These are phyloP conservation scores for Auriscalpium orientale DNA, from an alignment of 768 basidiomycete genomes.

Conservation along the genomic window DNA sequence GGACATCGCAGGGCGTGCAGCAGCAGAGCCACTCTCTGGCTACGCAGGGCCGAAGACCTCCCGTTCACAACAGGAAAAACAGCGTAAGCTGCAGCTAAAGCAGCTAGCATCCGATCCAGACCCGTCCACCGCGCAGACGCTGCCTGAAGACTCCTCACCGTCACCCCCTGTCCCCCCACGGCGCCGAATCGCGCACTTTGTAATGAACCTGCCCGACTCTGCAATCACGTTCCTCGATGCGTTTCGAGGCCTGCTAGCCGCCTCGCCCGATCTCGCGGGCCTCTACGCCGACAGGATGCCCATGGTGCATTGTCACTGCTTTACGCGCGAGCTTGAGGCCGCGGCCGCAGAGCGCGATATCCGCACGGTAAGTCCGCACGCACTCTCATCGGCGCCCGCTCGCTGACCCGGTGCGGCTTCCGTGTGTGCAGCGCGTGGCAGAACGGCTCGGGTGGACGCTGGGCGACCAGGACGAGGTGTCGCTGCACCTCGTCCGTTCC, in stretches of 20 bases:
- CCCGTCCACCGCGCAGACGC: conserved; percentile 6
- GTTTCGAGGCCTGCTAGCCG: conserved; percentile 62
- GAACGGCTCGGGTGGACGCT: conserved; percentile 52
- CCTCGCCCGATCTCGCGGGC: conserved; percentile 29
- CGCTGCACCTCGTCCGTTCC: conserved; percentile 74
- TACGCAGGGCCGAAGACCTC: conserved; percentile 30
- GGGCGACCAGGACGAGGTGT: conserved; percentile 37
- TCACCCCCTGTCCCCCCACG: conserved; percentile 30
- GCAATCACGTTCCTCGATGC: conserved; percentile 87
- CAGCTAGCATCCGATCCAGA: neutral
- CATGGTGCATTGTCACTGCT: conserved; percentile 93
- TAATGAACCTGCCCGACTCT: conserved; percentile 97
- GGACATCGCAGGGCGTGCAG: conserved; percentile 40
- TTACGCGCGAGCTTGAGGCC: conserved; percentile 75
- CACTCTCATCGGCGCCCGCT: conserved; percentile 6
- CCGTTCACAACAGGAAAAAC: conserved; percentile 37
- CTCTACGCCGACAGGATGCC: conserved; percentile 47
- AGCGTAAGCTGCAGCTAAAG: conserved; percentile 25
- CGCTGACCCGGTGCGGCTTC: neutral
- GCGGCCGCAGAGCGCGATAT: conserved; percentile 72
- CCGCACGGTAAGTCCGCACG: conserved; percentile 49
- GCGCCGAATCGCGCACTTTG: conserved; percentile 69
- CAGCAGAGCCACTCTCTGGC: conserved; percentile 60
- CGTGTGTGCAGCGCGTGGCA: conserved; percentile 56
- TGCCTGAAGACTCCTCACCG: neutral